Conservation (phyloP, 2,329 filamentous ascomycete species). For the Chaetomiaceae sp. region DNA sequence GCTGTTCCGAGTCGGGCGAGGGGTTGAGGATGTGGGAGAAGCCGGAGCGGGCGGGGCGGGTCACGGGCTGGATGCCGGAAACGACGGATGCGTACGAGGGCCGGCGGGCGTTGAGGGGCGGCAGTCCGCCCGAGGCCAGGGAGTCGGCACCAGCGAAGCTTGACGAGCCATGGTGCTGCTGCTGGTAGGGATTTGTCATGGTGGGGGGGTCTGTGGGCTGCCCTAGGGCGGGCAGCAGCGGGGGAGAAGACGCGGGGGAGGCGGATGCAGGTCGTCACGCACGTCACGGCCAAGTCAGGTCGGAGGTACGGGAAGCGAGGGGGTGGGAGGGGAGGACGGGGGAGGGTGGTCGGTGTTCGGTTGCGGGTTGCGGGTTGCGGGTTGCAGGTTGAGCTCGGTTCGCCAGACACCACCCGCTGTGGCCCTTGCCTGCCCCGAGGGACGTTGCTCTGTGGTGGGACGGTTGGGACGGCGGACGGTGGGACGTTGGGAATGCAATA, state of each 20-base stretch:
- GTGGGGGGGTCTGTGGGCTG: conserved; percentile 18
- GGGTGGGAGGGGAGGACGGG: too few species aligned
- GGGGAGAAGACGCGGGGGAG: background rate
- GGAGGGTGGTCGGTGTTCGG: too few species aligned
- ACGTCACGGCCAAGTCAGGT: conserved; percentile 7
- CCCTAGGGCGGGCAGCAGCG: conserved; percentile 12
- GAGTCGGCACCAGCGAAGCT: conserved; percentile 32
- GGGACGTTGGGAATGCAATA: too few species aligned
- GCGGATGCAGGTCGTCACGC: conserved; percentile 6
- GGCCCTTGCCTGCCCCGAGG: too few species aligned
- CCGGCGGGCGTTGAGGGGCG: conserved; percentile 32
- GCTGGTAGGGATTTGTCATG: conserved; percentile 42
- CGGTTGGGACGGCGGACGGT: too few species aligned
- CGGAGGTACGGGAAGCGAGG: background rate
- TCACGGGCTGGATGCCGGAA: conserved; percentile 35
- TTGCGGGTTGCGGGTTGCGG: too few species aligned
- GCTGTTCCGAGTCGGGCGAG: conserved; percentile 34
- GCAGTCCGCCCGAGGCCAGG: conserved; percentile 25
- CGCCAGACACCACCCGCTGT: too few species aligned
- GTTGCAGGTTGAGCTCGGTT: too few species aligned
- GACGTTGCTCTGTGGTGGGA: too few species aligned
- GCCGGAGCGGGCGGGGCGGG: conserved; percentile 34
- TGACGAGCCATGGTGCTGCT: conserved; percentile 31
- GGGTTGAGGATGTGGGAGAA: conserved; percentile 54
- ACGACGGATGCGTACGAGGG: conserved; percentile 41